Percentiles rank a stretch among this genome's conserved stretches.
These are phyloP conservation scores for Moniliophthora roreri DNA, from an alignment of 1,284 basidiomycete species.

Conservation along the genomic window DNA sequence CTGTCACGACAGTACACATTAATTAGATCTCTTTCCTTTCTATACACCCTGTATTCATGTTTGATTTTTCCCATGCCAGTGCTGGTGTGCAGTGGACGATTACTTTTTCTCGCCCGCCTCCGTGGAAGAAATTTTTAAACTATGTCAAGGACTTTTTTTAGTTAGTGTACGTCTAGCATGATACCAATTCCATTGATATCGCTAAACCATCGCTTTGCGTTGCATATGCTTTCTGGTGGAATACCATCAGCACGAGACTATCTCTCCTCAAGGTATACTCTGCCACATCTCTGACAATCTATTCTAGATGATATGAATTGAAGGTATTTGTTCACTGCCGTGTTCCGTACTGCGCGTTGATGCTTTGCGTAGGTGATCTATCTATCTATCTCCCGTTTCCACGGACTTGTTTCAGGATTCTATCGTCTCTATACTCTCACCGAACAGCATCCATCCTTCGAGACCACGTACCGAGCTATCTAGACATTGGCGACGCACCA, in stretches of 20 bases:
- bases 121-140: neutral
- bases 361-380: too few species aligned
- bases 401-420: too few species aligned
- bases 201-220: neutral
- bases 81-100: constrained; percentile 7
- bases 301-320: too few species aligned
- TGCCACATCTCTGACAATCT: too few species aligned
- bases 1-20: constrained; percentile 5
- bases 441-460: too few species aligned
- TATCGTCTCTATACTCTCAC: too few species aligned
- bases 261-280: neutral
- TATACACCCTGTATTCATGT: constrained; percentile 6
- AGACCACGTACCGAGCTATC: too few species aligned
- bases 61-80: constrained; percentile 6
- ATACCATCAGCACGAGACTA: neutral
- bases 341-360: too few species aligned
- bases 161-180: constrained; percentile 3
- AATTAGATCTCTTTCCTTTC: constrained; percentile 6
- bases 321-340: too few species aligned
- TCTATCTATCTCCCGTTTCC: too few species aligned
- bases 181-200: constrained; percentile 6
- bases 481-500: too few species aligned
- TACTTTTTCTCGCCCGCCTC: neutral
- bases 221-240: neutral
- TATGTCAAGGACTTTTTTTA: constrained; percentile 3